Evolutionary conservation across 1,139 yeast species (phyloP), one percentile per base, ranked within the genome.

Genomic region (Suhomyces bolitotheri): DNA sequence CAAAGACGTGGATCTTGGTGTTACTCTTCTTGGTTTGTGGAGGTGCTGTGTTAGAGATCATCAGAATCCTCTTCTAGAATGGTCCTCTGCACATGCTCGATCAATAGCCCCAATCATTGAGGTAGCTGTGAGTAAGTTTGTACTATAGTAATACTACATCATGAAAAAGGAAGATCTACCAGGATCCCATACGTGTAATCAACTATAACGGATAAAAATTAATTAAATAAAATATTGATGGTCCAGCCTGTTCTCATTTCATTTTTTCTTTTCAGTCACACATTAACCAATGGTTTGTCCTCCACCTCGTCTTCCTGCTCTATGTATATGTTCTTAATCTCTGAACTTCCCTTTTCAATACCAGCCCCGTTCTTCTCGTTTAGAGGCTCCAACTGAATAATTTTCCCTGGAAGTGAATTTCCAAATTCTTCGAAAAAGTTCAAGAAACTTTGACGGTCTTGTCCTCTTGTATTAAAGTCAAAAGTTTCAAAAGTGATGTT

Each of bases 1-100:
- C 82, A 27, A 75, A 61, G 50, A 55, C 73, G 8, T 82, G 94
- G 84, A 57, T 87, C 22, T 55, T 65, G 33, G 64, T 80, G 1
- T 69, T 88, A 40, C 74, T 76, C 17, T 88, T 88, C 58, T 68
- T 88, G 47, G 73, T 89, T 5, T 71, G 84, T 44, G 96, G 96
- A 41, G 95, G 96, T 48, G 95, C 92, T 43, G 45, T 86, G 9
- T 69, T 89, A 33, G 95, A 88, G 58, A 49, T 88, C 35, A 46
- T 86, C 21, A 71, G 77, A 46, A 50, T 74, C 40, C 61, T 80
- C 53, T 36, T 28, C 22, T 34, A 25, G 17, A n/a, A n/a, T n/a
- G n/a, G n/a, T n/a, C n/a, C n/a, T n/a, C n/a, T n/a, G n/a, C n/a
- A n/a, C 16, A 7, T 25, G n/a, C n/a, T n/a, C 23, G 16, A 16